phyloP scores from a whole-genome alignment of 805 yeast species.

The Sugiyamaella smithiae region DNA sequence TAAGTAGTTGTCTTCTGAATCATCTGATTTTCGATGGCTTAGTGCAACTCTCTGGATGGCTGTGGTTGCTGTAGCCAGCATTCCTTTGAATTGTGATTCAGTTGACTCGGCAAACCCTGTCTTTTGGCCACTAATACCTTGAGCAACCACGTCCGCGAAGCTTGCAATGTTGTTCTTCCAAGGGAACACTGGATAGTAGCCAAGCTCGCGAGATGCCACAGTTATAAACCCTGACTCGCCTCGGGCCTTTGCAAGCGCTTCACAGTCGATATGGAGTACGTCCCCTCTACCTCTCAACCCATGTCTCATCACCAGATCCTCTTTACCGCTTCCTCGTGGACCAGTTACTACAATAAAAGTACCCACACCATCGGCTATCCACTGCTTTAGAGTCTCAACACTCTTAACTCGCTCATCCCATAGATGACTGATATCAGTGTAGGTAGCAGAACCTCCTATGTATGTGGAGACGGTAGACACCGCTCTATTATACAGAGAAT shows the following conservation, averaged over 20 bases:
- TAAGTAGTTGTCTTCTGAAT: conserved; percentile 73
- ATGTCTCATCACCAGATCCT: conserved; percentile 68
- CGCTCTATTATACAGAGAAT: conserved; percentile 26
- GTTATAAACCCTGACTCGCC: conserved; percentile 67
- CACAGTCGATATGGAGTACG: conserved; percentile 75
- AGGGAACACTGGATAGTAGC: conserved; percentile 91
- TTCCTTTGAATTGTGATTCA: conserved; percentile 77
- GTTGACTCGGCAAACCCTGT: conserved; percentile 82
- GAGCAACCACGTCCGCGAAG: conserved; percentile 79
- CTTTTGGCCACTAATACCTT: conserved; percentile 90
- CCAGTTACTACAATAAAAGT: conserved; percentile 89
- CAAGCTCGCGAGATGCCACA: conserved; percentile 70
- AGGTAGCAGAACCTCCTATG: conserved; percentile 27
- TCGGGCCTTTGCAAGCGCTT: conserved; percentile 65
- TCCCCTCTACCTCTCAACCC: conserved; percentile 60
- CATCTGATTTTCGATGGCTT: conserved; percentile 16
- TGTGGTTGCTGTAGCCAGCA: conserved; percentile 65
- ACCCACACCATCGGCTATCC: conserved; percentile 86
- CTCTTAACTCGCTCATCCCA: conserved; percentile 74
- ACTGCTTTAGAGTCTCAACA: conserved; percentile 64
- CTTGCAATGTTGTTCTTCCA: conserved; percentile 82
- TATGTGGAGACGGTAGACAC: conserved; percentile 38
- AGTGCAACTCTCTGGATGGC: conserved; percentile 68
- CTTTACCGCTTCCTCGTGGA: conserved; percentile 94
- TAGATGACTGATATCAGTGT: conserved; percentile 29